Evolutionary conservation across 169 alveolate species (phyloP).

Genomic region (Plasmodium reichenowi): DNA sequence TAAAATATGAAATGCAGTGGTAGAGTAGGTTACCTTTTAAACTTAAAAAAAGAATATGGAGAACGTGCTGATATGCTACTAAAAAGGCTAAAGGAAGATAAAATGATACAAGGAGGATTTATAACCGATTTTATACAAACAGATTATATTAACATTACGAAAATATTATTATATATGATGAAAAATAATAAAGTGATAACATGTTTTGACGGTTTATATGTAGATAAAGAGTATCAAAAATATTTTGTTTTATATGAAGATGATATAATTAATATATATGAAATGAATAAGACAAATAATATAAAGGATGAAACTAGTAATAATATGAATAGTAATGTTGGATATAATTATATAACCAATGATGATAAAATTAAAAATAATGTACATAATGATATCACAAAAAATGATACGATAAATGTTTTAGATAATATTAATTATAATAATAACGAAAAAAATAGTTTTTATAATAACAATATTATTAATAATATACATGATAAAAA

Average conservation of each 20-base stretch:
- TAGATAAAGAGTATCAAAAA: constrained; percentile 16
- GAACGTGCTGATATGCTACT: constrained; percentile 42
- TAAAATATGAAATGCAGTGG: constrained; percentile 63
- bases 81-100: constrained; percentile 30
- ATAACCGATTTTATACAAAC: constrained; percentile 52
- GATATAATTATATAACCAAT: background rate
- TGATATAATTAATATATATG: too few species aligned
- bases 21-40: constrained; percentile 52
- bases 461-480: background rate
- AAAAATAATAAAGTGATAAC: constrained; percentile 31
- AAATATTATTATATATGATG: constrained; percentile 25
- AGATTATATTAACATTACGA: constrained; percentile 36
- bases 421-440: too few species aligned
- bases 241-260: constrained; percentile 8
- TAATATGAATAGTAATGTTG: background rate
- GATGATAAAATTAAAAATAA: background rate
- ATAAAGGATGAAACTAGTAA: background rate
- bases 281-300: too few species aligned
- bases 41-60: constrained; percentile 67
- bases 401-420: background rate
- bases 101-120: constrained; percentile 42
- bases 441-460: background rate
- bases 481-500: background rate
- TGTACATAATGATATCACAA: background rate
- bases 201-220: constrained; percentile 48